Base-by-base conservation (phyloP, 2,329 filamentous ascomycete genomes). In the Penicillium sp. region DNA sequence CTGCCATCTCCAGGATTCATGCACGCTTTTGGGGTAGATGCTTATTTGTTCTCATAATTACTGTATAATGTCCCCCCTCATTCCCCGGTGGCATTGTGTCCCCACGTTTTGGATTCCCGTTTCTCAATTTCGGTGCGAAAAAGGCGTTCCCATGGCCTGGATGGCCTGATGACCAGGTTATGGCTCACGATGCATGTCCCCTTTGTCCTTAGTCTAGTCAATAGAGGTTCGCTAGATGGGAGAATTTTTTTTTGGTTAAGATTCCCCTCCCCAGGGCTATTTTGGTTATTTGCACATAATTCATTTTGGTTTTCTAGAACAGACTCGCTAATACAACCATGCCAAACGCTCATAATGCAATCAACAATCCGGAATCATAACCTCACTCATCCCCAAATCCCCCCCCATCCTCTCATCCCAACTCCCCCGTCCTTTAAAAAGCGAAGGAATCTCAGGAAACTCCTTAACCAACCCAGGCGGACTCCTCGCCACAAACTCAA, bases 401-500 rank as follows among this genome's bases (percentile, higher is more conserved):
- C 31, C 16, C 26, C 19, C n/a, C 22, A 22, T 36, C 22, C n/a
- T 11, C 22, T n/a, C 33, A 43, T n/a, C 37, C 37, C 19, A 35
- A 12, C 26, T 14, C 4, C 36, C 36, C 4, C 8, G 17, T 37
- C n/a, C 51, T 37, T 25, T 56, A 30, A 38, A 49, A 26, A 38
- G 50, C 12, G 36, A 8, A 48, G 25, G 12, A 9, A 38, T 40
- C 47, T 55, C 53, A 17, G 41, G 53, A 16, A 37, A 58, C 28
- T 47, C 41, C 53, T 54, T 31, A 11, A 17, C 26, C 19, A 17
- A 3, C 4, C 31, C 36, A 37, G 61, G 36, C 17, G 56, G 54
- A 38, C 55, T 61, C 19, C 52, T 40, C 1, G 43, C 49, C 46
- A 65, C 54, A 46, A 65, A 55, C 3, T 22, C n/a, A 17, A 56